Evolutionary conservation across 2,329 filamentous ascomycete genomes (phyloP).

Genomic region (Arthrobotrys sphaeroides): DNA sequence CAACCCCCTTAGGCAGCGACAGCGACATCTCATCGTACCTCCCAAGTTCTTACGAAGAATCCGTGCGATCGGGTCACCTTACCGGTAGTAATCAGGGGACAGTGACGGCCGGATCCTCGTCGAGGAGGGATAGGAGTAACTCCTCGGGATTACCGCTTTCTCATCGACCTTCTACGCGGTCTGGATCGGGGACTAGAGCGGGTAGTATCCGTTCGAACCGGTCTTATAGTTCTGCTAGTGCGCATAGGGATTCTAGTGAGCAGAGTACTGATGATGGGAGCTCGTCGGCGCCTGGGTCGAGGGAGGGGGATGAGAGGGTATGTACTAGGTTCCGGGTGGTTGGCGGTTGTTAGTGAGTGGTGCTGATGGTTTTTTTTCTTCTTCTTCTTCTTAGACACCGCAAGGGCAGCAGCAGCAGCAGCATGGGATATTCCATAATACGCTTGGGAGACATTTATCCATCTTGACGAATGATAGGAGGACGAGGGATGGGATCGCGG

Average conservation of each 20-base stretch:
- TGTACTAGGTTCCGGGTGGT: neutral
- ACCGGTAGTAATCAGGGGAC: neutral
- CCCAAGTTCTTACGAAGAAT: constrained; percentile 34
- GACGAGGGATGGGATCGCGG: constrained; percentile 54
- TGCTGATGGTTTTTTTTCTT: neutral
- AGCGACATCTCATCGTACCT: constrained; percentile 53
- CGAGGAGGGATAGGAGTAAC: constrained; percentile 26
- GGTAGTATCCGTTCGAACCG: constrained; percentile 44
- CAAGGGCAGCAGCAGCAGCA: constrained; percentile 10
- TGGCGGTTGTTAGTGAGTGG: neutral
- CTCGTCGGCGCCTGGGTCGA: constrained; percentile 28
- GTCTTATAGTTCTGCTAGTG: constrained; percentile 38
- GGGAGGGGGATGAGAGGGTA: constrained; percentile 53
- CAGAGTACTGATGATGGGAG: constrained; percentile 39
- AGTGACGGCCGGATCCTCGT: neutral
- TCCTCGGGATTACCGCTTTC: constrained; percentile 37
- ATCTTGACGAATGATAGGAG: constrained; percentile 55
- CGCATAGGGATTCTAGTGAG: constrained; percentile 15
- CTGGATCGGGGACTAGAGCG: constrained; percentile 21
- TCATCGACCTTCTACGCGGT: constrained; percentile 1
- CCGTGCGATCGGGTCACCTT: neutral
- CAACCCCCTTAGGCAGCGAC: constrained; percentile 55
- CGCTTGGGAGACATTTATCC: constrained; percentile 57
- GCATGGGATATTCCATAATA: constrained; percentile 55
- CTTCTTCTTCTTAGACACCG: neutral